Evolutionary conservation across 2,329 filamentous ascomycete genomes (phyloP).

Genomic region (Diaporthe vaccinii): DNA sequence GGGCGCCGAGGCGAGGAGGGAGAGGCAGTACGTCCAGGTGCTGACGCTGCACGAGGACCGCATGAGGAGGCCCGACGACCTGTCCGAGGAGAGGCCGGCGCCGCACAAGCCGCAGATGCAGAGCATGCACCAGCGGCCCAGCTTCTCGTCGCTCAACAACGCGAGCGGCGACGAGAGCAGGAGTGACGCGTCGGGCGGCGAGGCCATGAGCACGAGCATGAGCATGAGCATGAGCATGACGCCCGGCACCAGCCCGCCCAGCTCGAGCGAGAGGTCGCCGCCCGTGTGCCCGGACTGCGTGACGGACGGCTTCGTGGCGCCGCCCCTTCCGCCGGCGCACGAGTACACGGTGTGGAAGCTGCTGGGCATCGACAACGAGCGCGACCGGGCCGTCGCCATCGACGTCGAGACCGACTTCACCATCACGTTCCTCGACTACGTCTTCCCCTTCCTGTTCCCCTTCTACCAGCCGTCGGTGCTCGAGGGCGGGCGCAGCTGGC

Average conservation of each 20-base stretch:
- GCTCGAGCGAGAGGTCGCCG: conserved; percentile 34
- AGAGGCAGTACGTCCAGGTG: conserved; percentile 39
- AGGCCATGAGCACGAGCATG: not conserved
- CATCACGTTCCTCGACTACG: conserved; percentile 73
- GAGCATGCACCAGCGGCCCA: conserved; percentile 13
- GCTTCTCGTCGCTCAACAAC: conserved; percentile 21
- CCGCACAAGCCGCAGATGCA: conserved; percentile 30
- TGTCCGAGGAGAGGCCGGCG: conserved; percentile 35
- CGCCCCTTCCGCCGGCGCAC: conserved; percentile 20
- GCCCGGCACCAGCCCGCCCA: conserved; percentile 36
- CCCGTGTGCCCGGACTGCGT: conserved; percentile 39
- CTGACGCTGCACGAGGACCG: conserved; percentile 39
- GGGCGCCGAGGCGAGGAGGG: conserved; percentile 32
- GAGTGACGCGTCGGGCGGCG: conserved; percentile 18
- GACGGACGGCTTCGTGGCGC: conserved; percentile 20
- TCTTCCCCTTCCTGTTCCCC: conserved; percentile 74
- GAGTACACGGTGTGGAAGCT: conserved; percentile 39
- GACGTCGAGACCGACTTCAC: conserved; percentile 53
- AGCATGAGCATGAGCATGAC: conserved; percentile 12
- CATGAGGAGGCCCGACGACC: conserved; percentile 33
- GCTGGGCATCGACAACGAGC: conserved; percentile 38
- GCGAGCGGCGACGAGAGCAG: conserved; percentile 32
- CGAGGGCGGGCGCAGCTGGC: conserved; percentile 71
- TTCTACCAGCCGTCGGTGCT: conserved; percentile 70
- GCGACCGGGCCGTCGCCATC: conserved; percentile 25